Evolutionary conservation across 352 stramenopile species (phyloP), one percentile per base, ranked within the genome.

Genomic region (Phytopythium chamaehyphon): DNA sequence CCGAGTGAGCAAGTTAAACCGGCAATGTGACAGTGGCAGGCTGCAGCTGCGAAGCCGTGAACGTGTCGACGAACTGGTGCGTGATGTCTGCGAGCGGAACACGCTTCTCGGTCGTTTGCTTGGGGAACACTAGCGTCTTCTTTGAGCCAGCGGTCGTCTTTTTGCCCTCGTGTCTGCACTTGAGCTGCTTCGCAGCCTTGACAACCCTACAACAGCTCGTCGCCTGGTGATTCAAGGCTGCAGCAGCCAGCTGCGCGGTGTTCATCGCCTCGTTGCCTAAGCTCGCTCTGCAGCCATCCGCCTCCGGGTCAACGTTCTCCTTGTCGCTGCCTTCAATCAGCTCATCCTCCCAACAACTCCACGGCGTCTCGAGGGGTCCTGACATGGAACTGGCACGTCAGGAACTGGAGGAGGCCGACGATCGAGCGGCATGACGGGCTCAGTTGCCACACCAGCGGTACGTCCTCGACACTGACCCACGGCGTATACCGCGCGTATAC

Each of bases 21-120:
- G 28, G 28, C 5, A 33, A 9, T 9, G 28, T 33, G 28, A 33
- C 28, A 9, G 28, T 9, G 9, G 9, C 28, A 33, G 28, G 28
- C 9, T 33, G 28, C 9, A 33, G 28, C 16, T 28, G 26, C 7
- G 16, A 12, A 40, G 55, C 57, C 26, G 19, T 26, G 14, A 58
- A 62, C 40, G 76, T 61, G 57, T 72, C 68, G 52, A 83, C 64
- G 40, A 78, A 88, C 23, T 86, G 53, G 57, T 86, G 75, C 18
- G 74, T 86, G 50, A 88, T 86, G 50, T 88, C 77, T 37, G 79
- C 69, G 53, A 88, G 55, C 33, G 77, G 77, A 16, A 66, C 58
- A 2, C 77, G 70, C 56, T 70, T 73, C 36, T 55, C 59, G 10
- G 55, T 50, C 48, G 61, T 24, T 50, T 43, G 59, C 55, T 73